A percentile compares a stretch with the other conserved stretches of the same genome.
Evolutionary conservation across 805 yeast genomes (phyloP).

Genomic region (Barnettozyma populi): DNA sequence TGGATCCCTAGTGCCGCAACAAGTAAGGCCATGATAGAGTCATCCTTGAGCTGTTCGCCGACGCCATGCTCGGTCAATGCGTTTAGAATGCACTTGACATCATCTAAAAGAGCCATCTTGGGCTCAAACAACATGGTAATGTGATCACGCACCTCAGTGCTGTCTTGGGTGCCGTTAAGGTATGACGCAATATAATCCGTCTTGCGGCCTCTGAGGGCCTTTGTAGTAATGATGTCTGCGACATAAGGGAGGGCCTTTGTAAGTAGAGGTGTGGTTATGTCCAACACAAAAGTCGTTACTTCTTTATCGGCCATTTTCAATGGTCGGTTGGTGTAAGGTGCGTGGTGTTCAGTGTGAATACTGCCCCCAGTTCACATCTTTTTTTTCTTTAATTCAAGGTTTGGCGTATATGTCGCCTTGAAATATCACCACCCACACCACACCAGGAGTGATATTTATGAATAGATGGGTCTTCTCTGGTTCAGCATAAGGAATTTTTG

Average conservation of each 20-base stretch:
- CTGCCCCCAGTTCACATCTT: too few relatives aligned
- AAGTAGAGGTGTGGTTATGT: slow-evolving; percentile 29
- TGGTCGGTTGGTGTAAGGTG: not conserved
- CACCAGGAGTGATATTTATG: too few relatives aligned
- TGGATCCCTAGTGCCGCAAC: slow-evolving; percentile 8
- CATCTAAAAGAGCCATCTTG: slow-evolving; percentile 4
- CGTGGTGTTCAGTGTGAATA: too few relatives aligned
- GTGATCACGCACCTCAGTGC: slow-evolving; percentile 6
- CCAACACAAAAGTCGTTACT: slow-evolving; percentile 37
- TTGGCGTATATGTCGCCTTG: not conserved
- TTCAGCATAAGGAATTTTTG: not conserved
- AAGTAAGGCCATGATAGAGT: slow-evolving; percentile 7
- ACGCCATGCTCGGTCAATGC: slow-evolving; percentile 1
- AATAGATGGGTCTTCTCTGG: too few relatives aligned
- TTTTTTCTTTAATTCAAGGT: not conserved
- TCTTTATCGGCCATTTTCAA: slow-evolving; percentile 9
- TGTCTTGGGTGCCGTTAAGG: slow-evolving; percentile 16
- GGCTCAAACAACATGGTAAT: slow-evolving; percentile 4
- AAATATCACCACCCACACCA: too few relatives aligned
- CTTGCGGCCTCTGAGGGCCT: slow-evolving; percentile 28
- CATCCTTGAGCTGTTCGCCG: slow-evolving; percentile 3
- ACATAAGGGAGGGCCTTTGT: slow-evolving; percentile 36
- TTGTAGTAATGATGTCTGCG: slow-evolving; percentile 31
- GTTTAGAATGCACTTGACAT: not conserved
- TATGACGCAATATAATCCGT: slow-evolving; percentile 37